Conservation (phyloP, 1,284 basidiomycete species). For the Ceratobasidium theobromae region DNA sequence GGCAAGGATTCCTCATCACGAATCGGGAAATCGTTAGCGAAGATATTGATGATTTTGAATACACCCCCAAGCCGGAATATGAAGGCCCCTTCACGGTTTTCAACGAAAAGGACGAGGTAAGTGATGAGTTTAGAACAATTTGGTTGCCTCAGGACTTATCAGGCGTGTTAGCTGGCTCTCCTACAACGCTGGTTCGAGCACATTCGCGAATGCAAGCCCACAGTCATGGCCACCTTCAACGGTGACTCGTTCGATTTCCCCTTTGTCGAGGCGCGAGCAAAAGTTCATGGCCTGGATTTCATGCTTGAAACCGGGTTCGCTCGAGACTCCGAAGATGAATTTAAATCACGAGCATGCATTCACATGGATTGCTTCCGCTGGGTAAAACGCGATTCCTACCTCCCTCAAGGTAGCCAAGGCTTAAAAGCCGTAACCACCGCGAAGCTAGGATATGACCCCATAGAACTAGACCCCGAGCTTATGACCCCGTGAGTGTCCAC, state of each 20-base stretch:
- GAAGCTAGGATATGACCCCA: slow-evolving; percentile 96
- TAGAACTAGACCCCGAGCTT: slow-evolving; percentile 96
- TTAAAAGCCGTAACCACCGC: slow-evolving; percentile 97
- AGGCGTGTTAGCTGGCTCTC: slow-evolving; percentile 58
- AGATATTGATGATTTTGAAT: slow-evolving; percentile 98
- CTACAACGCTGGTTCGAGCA: slow-evolving; percentile 92
- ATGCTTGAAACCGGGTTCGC: slow-evolving; percentile 92
- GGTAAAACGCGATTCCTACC: slow-evolving; percentile 99
- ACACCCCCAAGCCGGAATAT: slow-evolving; percentile 97
- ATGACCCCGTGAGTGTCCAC: slow-evolving; percentile 87
- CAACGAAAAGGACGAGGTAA: slow-evolving; percentile 91
- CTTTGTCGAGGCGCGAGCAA: slow-evolving; percentile 88
- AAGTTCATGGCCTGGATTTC: slow-evolving; percentile 93
- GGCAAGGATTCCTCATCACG: slow-evolving; percentile 96
- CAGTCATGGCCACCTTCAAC: slow-evolving; percentile 98
- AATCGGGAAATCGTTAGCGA: slow-evolving; percentile 97
- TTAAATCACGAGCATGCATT: slow-evolving; percentile 89
- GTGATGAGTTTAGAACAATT: slow-evolving; percentile 35
- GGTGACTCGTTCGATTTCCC: slow-evolving; percentile 99
- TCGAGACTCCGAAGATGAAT: slow-evolving; percentile 92
- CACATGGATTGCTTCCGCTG: slow-evolving; percentile 99
- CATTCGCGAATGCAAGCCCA: slow-evolving; percentile 89
- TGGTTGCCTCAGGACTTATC: background rate
- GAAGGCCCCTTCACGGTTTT: slow-evolving; percentile 97
- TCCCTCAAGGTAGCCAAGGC: slow-evolving; percentile 98